A percentile compares a stretch with the other conserved stretches of the same genome.
Evolutionary conservation across 352 stramenopile genomes (phyloP).

Genomic region (Phytopythium chamaehyphon): DNA sequence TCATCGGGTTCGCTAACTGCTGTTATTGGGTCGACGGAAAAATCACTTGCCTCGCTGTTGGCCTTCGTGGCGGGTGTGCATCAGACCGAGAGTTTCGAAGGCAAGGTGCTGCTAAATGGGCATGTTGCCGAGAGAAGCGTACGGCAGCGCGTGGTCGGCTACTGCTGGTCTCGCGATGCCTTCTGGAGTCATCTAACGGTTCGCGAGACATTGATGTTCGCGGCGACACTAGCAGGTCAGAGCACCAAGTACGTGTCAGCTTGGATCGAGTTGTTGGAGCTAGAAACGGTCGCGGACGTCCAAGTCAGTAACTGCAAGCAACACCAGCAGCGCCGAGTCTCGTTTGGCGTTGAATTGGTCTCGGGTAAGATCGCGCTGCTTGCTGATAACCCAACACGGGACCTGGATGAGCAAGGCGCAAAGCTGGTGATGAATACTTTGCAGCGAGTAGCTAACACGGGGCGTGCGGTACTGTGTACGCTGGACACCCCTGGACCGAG

Average conservation of each 20-base stretch:
- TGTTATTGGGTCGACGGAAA: constrained; percentile 12
- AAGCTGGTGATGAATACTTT: constrained; percentile 16
- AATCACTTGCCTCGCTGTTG: constrained; percentile 13
- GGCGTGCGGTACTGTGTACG: constrained; percentile 20
- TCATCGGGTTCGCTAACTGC: constrained; percentile 17
- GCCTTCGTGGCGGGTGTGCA: constrained; percentile 11
- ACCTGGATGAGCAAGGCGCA: constrained; percentile 11
- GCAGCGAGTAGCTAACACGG: constrained; percentile 14
- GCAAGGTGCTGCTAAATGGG: constrained; percentile 17
- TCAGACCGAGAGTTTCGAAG: no score
- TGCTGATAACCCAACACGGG: constrained; percentile 18
- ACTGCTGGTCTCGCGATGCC: constrained; percentile 20
- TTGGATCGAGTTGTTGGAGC: constrained; percentile 19
- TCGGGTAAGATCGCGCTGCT: constrained; percentile 16
- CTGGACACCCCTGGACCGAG: constrained; percentile 10
- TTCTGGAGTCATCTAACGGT: constrained; percentile 16
- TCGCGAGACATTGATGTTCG: constrained; percentile 18
- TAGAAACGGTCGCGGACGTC: constrained; percentile 13
- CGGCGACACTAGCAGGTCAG: constrained; percentile 8
- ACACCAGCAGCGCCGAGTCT: constrained; percentile 16
- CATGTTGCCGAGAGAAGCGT: constrained; percentile 12
- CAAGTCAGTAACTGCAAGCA: constrained; percentile 10
- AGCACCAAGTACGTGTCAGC: constrained; percentile 5
- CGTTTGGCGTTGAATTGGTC: constrained; percentile 22
- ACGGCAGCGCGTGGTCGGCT: constrained; percentile 15